Conservation (phyloP, 176 grass and related monocot species). For the Eragrostis nindensis region DNA sequence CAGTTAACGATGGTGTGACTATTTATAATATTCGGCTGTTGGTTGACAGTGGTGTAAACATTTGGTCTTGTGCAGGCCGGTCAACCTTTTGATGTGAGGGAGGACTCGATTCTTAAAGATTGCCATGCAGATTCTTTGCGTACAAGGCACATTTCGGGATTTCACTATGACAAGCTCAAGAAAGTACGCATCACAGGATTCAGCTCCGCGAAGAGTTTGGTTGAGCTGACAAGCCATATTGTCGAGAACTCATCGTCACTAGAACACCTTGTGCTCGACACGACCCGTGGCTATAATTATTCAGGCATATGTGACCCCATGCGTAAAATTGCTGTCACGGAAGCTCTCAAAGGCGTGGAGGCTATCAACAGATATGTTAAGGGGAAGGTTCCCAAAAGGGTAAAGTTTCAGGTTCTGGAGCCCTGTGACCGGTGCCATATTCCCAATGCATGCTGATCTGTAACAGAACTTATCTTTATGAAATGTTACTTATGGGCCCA, state of each 20-base stretch:
- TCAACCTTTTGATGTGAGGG: not conserved
- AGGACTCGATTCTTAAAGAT: not conserved
- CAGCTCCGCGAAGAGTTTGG: constrained; percentile 21
- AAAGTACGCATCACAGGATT: constrained; percentile 11
- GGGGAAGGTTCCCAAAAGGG: constrained; percentile 13
- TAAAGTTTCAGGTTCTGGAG: not conserved
- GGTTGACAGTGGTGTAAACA: not conserved
- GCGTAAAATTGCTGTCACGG: not conserved
- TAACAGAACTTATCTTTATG: too few relatives aligned
- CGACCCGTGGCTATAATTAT: not conserved
- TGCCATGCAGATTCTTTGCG: not conserved
- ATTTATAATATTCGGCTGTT: not conserved
- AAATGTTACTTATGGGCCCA: too few relatives aligned
- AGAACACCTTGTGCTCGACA: constrained; percentile 5
- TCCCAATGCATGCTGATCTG: not conserved
- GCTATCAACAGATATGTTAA: not conserved
- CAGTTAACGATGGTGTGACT: not conserved
- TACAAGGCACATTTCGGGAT: not conserved
- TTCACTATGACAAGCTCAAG: constrained; percentile 10
- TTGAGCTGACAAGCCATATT: constrained; percentile 28
- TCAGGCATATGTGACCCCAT: not conserved
- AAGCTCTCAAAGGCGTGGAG: not conserved
- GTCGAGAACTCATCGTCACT: not conserved
- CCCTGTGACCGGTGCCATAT: constrained; percentile 22
- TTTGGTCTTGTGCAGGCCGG: constrained; percentile 23